Base-by-base conservation (phyloP, 192 early-diverging fungal species). In the Backusella luteola region DNA sequence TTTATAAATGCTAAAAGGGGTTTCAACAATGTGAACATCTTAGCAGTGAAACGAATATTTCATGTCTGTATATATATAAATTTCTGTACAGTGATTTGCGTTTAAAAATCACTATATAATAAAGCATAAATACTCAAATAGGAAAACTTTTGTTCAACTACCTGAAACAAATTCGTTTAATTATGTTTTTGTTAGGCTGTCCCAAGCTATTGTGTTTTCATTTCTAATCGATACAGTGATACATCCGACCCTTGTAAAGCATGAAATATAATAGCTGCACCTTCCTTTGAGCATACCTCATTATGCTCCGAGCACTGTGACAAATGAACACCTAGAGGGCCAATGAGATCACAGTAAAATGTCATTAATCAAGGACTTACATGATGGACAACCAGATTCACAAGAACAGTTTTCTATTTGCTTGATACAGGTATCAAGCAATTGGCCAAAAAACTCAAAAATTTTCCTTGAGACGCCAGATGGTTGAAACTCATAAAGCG, bases 371-470 rank as follows among this genome's bases (percentile, higher is more conserved):
- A 53, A 19, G 9, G 4, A 56, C 63, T 68, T 85, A 85, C 89
- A 90, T 34, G 56, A 69, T 21, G 83, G 82, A 85, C 89, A 90
- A 1, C 86, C 87, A 15, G 73, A 74, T 69, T 76, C 76, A 70
- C 89, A 90, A 2, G 49, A 21, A 74, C 89, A 90, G 17, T 36
- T 38, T 32, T 79, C 79, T 19, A 89, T 82, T 32, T 76, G 74
- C 44, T 81, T 66, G 23, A 63, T 29, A 5, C 87, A 83, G 3
- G 59, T 59, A 29, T 49, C n/a, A 23, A 88, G 11, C 17, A 90
- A 12, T 1, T 78, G 67, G 15, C 74, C 79, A 76, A 86, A 76
- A 36, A 71, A 73, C 26, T 76, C 17, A 67, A 84, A 90, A 17
- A 80, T 81, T 72, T 85, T 84, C n/a, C 66, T 72, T 21, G 79